Percentiles rank a stretch among this genome's conserved stretches.
phyloP scores from a whole-genome alignment of 73 alveolate species.

The Diophrys sp. region DNA sequence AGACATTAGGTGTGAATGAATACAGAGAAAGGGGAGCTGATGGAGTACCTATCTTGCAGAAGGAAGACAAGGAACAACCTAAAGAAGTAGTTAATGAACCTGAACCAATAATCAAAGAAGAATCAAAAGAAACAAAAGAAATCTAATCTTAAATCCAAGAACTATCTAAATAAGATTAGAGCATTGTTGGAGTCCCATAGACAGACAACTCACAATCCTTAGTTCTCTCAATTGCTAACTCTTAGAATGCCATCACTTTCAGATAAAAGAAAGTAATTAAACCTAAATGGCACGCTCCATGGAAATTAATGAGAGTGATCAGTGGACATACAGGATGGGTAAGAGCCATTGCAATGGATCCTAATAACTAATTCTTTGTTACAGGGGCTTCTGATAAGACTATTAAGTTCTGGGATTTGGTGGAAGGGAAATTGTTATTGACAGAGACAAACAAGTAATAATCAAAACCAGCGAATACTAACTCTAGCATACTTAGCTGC shows the following conservation, averaged over 20 bases:
- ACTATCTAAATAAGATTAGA: constrained; percentile 8
- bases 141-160: background rate
- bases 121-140: constrained; percentile 1
- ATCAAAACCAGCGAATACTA: too few relatives aligned
- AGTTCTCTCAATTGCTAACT: too few relatives aligned
- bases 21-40: constrained; percentile 9
- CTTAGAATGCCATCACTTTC: constrained; percentile 37
- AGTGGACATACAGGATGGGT: constrained; percentile 99
- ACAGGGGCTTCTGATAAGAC: constrained; percentile 98
- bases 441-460: too few relatives aligned
- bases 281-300: constrained; percentile 96
- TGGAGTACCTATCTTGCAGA: background rate
- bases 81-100: constrained; percentile 1
- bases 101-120: constrained; percentile 5
- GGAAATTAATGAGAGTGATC: constrained; percentile 97
- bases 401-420: constrained; percentile 98
- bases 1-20: constrained; percentile 25
- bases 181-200: background rate
- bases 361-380: constrained; percentile 95
- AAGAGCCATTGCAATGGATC: constrained; percentile 94
- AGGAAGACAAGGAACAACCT: background rate
- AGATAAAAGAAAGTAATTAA: constrained; percentile 68
- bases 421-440: constrained; percentile 94
- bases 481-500: too few relatives aligned
- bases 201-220: too few relatives aligned